A percentile compares a stretch with the other conserved stretches of the same genome.
Conservation (phyloP, 495 filamentous ascomycete genomes). For the Talaromyces proteolyticus region DNA sequence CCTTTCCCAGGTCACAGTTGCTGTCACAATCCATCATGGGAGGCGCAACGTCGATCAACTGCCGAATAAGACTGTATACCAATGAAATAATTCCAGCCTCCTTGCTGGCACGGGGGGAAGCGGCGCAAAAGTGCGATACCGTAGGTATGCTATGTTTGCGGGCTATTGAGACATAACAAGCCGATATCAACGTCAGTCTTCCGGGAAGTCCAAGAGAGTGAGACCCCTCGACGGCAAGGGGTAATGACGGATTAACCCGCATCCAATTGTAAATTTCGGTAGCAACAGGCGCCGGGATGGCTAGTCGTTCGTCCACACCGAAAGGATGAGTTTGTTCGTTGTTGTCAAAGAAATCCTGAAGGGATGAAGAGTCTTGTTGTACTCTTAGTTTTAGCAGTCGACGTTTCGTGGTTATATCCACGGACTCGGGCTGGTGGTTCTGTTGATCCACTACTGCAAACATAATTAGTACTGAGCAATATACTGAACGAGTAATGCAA, state of each 20-base stretch:
- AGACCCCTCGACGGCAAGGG: conserved; percentile 32
- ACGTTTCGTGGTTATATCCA: conserved; percentile 6
- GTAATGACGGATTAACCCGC: conserved; percentile 19
- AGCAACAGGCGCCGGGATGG: neutral
- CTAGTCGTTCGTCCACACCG: conserved; percentile 21
- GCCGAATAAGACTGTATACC: conserved; percentile 43
- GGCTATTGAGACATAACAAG: conserved; percentile 29
- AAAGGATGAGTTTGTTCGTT: conserved; percentile 31
- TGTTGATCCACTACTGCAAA: neutral
- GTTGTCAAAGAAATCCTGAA: conserved; percentile 36
- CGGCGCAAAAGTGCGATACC: conserved; percentile 37
- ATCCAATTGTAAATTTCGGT: conserved; percentile 2
- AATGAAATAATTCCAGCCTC: conserved; percentile 30
- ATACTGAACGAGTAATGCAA: neutral
- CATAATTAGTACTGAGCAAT: too few relatives aligned
- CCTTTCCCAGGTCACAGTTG: conserved; percentile 28
- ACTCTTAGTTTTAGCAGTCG: conserved; percentile 34
- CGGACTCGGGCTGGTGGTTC: neutral
- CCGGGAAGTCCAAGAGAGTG: conserved; percentile 18
- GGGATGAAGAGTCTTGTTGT: conserved; percentile 34
- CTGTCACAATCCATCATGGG: conserved; percentile 34
- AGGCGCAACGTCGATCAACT: conserved; percentile 38
- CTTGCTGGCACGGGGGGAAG: conserved; percentile 3
- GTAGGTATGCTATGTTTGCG: conserved; percentile 30
- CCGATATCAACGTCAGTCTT: conserved; percentile 24